These are phyloP conservation scores for Lobosporangium transversale DNA, from an alignment of 192 early-diverging fungal genomes.

Conservation along the genomic window DNA sequence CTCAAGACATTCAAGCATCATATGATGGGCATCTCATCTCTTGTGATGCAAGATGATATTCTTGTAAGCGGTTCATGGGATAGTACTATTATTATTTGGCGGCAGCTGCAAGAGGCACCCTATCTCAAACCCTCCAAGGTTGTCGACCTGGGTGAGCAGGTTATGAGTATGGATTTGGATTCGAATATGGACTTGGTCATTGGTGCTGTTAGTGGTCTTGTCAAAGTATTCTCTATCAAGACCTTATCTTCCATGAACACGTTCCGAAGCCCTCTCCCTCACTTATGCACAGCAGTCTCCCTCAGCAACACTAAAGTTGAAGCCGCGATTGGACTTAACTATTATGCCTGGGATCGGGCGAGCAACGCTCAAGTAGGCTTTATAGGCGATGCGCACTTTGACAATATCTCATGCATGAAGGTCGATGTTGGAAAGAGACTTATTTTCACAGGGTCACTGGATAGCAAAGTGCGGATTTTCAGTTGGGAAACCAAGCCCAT, in stretches of 20 bases:
- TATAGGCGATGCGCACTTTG: constrained; percentile 19
- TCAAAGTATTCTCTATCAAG: constrained; percentile 40
- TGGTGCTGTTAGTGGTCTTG: constrained; percentile 27
- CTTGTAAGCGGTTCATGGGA: constrained; percentile 50
- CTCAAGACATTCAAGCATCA: constrained; percentile 22
- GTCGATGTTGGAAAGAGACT: constrained; percentile 19
- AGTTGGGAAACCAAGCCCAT: constrained; percentile 45
- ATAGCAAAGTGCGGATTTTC: constrained; percentile 36
- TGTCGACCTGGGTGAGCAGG: constrained; percentile 40
- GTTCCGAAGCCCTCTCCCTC: constrained; percentile 11
- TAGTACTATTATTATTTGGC: constrained; percentile 33
- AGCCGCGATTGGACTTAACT: constrained; percentile 32
- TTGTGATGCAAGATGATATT: constrained; percentile 18
- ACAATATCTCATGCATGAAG: constrained; percentile 37
- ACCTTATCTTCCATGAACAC: constrained; percentile 20
- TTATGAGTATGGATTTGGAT: constrained; percentile 38
- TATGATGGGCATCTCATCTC: constrained; percentile 33
- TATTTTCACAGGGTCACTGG: constrained; percentile 37
- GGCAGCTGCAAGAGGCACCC: constrained; percentile 17
- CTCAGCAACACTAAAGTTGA: constrained; percentile 23
- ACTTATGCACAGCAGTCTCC: constrained; percentile 27
- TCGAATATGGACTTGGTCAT: constrained; percentile 24
- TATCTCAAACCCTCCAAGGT: constrained; percentile 36
- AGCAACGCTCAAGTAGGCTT: constrained; percentile 14
- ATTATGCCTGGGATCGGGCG: constrained; percentile 36